Conservation (phyloP, 2,329 filamentous ascomycete genomes). For the Ophiocordyceps camponoti-rufipedis region DNA sequence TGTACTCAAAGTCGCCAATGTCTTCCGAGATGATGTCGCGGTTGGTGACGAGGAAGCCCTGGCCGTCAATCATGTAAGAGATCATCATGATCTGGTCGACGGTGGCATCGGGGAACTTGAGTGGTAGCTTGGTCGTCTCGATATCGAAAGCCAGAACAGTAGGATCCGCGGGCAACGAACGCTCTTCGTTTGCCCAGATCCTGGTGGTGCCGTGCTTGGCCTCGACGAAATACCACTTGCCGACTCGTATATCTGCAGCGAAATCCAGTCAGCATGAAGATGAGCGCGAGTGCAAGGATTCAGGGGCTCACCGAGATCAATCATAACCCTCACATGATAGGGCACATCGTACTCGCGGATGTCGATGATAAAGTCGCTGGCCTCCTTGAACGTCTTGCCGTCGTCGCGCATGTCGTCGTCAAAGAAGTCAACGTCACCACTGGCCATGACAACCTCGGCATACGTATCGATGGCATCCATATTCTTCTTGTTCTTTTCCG, state of each 20-base stretch:
- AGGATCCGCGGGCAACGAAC: slow-evolving; percentile 78
- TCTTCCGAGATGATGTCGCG: slow-evolving; percentile 95
- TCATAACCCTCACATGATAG: slow-evolving; percentile 96
- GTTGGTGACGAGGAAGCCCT: slow-evolving; percentile 95
- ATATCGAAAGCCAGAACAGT: slow-evolving; percentile 99
- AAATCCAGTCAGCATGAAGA: not conserved
- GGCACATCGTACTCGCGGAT: slow-evolving; percentile 98
- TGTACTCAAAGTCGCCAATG: slow-evolving; percentile 96
- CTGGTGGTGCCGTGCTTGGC: slow-evolving; percentile 78
- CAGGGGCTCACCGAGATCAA: slow-evolving; percentile 53
- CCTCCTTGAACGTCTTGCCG: slow-evolving; percentile 60
- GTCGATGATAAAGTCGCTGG: slow-evolving; percentile 94
- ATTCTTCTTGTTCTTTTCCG: slow-evolving; percentile 91
- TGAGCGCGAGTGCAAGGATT: not conserved
- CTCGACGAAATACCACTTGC: slow-evolving; percentile 93
- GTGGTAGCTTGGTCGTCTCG: slow-evolving; percentile 83
- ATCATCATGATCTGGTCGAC: slow-evolving; percentile 99
- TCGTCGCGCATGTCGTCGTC: slow-evolving; percentile 73
- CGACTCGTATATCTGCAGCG: slow-evolving; percentile 70
- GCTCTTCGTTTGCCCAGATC: slow-evolving; percentile 72
- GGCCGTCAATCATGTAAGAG: slow-evolving; percentile 99
- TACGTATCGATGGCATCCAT: slow-evolving; percentile 97
- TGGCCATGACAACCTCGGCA: slow-evolving; percentile 80
- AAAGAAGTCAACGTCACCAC: slow-evolving; percentile 84
- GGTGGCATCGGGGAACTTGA: slow-evolving; percentile 90